Evolutionary conservation across 2,329 filamentous ascomycete species (phyloP), one percentile per base, ranked within the genome.

Genomic region (Fusarium sp.): DNA sequence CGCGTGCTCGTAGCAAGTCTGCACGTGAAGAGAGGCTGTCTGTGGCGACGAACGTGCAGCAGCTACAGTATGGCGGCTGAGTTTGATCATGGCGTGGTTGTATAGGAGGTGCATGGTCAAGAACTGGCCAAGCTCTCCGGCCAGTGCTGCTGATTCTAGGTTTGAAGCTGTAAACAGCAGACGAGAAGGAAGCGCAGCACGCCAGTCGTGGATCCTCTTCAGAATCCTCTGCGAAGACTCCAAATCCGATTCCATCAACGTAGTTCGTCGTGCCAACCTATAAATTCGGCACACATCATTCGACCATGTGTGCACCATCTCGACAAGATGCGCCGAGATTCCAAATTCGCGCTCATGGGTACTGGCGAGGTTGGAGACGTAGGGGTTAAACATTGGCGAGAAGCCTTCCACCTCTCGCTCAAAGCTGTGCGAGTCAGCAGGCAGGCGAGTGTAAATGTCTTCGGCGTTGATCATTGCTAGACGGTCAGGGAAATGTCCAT

Each of bases 41-140:
- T 86, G 82, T 0, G 81, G 73, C 4, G 83, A 82, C 4, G 89
- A 80, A 37, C 81, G 82, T 12, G 68, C 72, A 7, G 74, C 77
- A 14, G 84, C 82, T 11, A 86, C 84, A 14, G 87, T 86, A 76
- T 92, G 89, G 43, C 93, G 88, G 75, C 92, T 91, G 33, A 94
- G 84, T 73, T 91, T 90, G 81, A 93, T 88, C 76, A 90, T 82
- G 1, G 90, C 87, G 56, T 90, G 87, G 78, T 92, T 88, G 79
- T 92, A 92, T n/a, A 93, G 83, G 32, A 92, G 84, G 79, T 94
- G 92, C 80, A 93, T 88, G 2, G 88, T 89, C 64, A 93, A 82
- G 77, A 91, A 92, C 0, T 87, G 86, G 6, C 90, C 90, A 2
- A 88, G 84, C 73, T 88, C 82, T 17, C 82, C 89, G 30, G 88